Evolutionary conservation across 2,329 filamentous ascomycete genomes (phyloP).

Genomic region (Fonsecaea pedrosoi): DNA sequence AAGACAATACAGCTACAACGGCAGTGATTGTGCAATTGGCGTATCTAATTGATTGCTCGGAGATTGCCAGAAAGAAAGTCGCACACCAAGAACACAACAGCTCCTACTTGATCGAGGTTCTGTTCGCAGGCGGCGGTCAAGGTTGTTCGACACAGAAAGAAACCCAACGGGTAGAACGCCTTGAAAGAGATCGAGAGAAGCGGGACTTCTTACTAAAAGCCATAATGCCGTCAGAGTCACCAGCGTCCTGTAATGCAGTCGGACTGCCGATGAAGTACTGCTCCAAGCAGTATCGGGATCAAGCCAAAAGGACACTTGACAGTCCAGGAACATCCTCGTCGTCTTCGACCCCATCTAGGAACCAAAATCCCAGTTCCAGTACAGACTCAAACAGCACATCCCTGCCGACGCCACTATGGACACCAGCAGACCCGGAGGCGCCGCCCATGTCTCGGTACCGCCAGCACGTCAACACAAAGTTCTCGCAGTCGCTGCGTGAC

Average conservation of each 20-base stretch:
- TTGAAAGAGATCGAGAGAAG: not conserved
- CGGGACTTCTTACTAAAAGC: not conserved
- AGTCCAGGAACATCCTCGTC: not conserved
- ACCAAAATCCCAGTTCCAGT: not conserved
- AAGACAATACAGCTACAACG: not conserved
- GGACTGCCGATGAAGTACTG: constrained; percentile 22
- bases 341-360: not conserved
- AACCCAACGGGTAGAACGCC: not conserved
- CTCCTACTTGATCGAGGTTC: not conserved
- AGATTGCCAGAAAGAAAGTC: not conserved
- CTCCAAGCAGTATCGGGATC: constrained; percentile 18
- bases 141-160: too few relatives aligned
- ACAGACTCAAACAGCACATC: not conserved
- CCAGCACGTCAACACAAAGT: constrained; percentile 35
- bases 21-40: not conserved
- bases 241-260: constrained; percentile 18
- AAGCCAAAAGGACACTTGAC: not conserved
- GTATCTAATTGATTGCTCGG: too few relatives aligned
- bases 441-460: constrained; percentile 38
- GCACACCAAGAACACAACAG: not conserved
- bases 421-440: constrained; percentile 31
- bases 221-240: not conserved
- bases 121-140: too few relatives aligned
- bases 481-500: constrained; percentile 26
- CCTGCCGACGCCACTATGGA: constrained; percentile 31